phyloP scores from a whole-genome alignment of 345 rosid genomes.

The Leavenworthia alabamica region DNA sequence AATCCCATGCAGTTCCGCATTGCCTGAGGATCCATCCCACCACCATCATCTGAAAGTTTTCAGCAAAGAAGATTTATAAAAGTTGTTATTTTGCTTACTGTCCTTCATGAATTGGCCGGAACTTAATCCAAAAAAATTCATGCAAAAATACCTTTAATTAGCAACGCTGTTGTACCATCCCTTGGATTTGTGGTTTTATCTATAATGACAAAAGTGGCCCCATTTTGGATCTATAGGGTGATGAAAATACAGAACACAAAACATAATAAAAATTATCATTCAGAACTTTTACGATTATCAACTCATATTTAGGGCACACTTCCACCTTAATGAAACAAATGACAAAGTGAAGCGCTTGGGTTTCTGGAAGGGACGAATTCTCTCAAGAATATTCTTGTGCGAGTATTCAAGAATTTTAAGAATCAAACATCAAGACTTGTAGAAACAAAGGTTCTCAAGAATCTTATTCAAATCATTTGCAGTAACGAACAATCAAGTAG shows the following conservation, averaged over 20 bases:
- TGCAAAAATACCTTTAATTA: constrained; percentile 62
- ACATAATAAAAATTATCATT: constrained; percentile 20
- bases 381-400: background rate
- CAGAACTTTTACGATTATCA: constrained; percentile 9
- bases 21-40: constrained; percentile 93
- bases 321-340: constrained; percentile 8
- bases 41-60: constrained; percentile 69
- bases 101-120: background rate
- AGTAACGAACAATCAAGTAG: constrained; percentile 13
- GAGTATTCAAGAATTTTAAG: background rate
- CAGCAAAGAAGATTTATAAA: background rate
- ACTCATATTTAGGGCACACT: constrained; percentile 6
- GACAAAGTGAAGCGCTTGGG: constrained; percentile 8
- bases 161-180: constrained; percentile 62
- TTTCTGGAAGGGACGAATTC: constrained; percentile 1
- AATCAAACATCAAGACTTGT: background rate
- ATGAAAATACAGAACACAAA: constrained; percentile 31
- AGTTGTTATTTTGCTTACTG: background rate
- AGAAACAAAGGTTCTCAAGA: constrained; percentile 2
- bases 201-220: constrained; percentile 90
- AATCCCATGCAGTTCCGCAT: constrained; percentile 89
- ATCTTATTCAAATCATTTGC: constrained; percentile 3
- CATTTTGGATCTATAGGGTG: constrained; percentile 76
- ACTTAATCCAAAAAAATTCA: constrained; percentile 8
- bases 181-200: constrained; percentile 73